phyloP scores from a whole-genome alignment of 768 basidiomycete species.

The Scleroderma bovista region DNA sequence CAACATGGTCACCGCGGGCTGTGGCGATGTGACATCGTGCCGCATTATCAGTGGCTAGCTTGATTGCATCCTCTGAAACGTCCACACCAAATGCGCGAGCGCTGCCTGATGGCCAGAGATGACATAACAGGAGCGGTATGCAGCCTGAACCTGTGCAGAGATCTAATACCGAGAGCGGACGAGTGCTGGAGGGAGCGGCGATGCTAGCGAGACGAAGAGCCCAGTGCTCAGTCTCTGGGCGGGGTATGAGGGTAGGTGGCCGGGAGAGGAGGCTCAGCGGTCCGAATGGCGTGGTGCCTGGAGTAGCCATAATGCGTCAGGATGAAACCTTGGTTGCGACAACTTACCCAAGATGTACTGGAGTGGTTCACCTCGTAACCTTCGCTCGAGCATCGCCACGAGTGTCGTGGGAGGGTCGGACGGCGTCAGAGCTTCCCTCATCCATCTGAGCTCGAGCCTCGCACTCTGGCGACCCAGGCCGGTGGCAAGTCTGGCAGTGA shows the following conservation, averaged over 20 bases:
- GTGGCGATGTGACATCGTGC: slow-evolving; percentile 16
- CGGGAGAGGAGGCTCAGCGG: slow-evolving; percentile 68
- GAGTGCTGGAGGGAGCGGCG: slow-evolving; percentile 28
- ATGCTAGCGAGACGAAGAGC: slow-evolving; percentile 51
- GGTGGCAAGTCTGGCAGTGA: slow-evolving; percentile 26
- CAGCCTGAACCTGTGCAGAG: slow-evolving; percentile 93
- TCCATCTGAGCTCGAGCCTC: slow-evolving; percentile 45
- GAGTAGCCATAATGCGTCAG: not conserved
- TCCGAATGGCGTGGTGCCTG: slow-evolving; percentile 84
- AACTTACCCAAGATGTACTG: slow-evolving; percentile 83
- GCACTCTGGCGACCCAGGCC: slow-evolving; percentile 33
- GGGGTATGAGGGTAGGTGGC: slow-evolving; percentile 85
- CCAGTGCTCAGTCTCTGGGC: slow-evolving; percentile 93
- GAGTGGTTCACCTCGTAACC: slow-evolving; percentile 70
- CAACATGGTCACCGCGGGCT: not conserved
- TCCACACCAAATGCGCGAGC: slow-evolving; percentile 61
- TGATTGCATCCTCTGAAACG: slow-evolving; percentile 54
- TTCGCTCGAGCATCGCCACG: slow-evolving; percentile 49
- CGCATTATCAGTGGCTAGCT: slow-evolving; percentile 44
- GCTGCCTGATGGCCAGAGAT: slow-evolving; percentile 52
- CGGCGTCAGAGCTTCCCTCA: slow-evolving; percentile 30
- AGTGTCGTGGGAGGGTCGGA: slow-evolving; percentile 23
- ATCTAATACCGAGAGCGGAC: slow-evolving; percentile 58
- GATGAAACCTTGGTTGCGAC: not conserved
- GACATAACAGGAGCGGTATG: slow-evolving; percentile 80